Conservation (phyloP, 1,139 yeast species). For the Scheffersomyces parashehatae region DNA sequence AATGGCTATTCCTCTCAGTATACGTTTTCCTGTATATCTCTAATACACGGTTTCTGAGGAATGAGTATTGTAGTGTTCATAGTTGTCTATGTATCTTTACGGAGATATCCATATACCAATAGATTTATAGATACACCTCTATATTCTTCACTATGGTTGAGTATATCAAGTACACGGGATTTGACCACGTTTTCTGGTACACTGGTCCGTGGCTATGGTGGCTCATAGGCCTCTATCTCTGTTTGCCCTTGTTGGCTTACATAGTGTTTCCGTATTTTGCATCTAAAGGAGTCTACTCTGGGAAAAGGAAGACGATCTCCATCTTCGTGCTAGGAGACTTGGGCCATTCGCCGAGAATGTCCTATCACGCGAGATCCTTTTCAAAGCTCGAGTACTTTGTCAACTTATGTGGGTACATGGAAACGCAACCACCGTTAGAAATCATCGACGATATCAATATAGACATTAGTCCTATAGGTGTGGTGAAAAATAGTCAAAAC, state of each 20-base stretch:
- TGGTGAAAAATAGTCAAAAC: conserved; percentile 39
- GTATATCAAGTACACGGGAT: conserved; percentile 26
- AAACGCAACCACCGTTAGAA: conserved; percentile 53
- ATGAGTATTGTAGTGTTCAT: too few species aligned
- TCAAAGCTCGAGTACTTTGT: conserved; percentile 72
- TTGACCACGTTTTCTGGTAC: conserved; percentile 28
- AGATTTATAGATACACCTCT: neutral
- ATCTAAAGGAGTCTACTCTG: conserved; percentile 16
- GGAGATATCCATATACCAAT: neutral
- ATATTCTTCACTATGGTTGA: conserved; percentile 10
- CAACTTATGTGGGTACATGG: conserved; percentile 82
- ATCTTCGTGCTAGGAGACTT: conserved; percentile 89
- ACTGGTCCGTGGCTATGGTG: conserved; percentile 43
- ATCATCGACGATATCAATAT: conserved; percentile 53
- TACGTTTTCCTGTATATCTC: conserved; percentile 1
- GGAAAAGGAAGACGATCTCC: conserved; percentile 53
- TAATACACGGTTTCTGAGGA: neutral
- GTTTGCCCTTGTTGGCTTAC: conserved; percentile 39
- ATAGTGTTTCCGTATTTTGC: conserved; percentile 32
- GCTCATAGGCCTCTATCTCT: conserved; percentile 33
- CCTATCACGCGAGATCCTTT: conserved; percentile 84
- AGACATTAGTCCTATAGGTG: conserved; percentile 51
- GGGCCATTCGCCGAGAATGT: conserved; percentile 95
- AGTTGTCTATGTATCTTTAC: neutral
- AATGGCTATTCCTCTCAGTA: too few species aligned